A percentile compares a stretch with the other conserved stretches of the same genome.
Evolutionary conservation across 2,329 filamentous ascomycete genomes (phyloP).

Genomic region (Colletotrichum cordylinicola): DNA sequence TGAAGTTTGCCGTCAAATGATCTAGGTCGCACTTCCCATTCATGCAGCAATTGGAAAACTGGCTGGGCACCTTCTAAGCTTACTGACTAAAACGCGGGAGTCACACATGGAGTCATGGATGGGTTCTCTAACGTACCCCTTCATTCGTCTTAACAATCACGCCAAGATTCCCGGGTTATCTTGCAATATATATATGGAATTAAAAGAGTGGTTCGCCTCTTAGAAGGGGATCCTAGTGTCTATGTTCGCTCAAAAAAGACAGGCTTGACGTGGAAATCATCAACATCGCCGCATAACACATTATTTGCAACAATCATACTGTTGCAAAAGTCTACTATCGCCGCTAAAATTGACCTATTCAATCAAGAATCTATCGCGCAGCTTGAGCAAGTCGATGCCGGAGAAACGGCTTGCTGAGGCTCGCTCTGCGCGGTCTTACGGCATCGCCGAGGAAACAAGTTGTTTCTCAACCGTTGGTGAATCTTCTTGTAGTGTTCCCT

Average conservation of each 20-base stretch:
- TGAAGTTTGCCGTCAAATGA: too few relatives aligned
- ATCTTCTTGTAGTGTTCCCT: conserved; percentile 19
- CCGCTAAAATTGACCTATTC: neutral
- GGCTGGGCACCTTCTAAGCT: neutral
- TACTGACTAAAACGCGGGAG: neutral
- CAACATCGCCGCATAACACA: neutral
- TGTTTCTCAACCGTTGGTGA: conserved; percentile 8
- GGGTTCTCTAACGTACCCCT: neutral
- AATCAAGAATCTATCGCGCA: neutral
- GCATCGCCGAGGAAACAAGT: conserved; percentile 1
- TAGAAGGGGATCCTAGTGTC: neutral
- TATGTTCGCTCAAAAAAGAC: neutral
- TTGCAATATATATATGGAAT: neutral
- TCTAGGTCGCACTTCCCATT: neutral
- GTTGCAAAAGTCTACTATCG: neutral
- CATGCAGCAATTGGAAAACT: neutral
- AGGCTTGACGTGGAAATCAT: neutral
- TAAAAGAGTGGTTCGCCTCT: neutral
- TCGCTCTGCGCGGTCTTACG: neutral
- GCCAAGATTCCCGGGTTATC: neutral
- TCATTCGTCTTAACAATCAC: neutral
- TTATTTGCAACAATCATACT: neutral
- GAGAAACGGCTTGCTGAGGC: neutral
- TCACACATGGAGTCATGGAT: neutral
- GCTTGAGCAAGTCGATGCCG: neutral